phyloP scores from a whole-genome alignment of 2,329 filamentous ascomycete species.

The Daldinia sp. region DNA sequence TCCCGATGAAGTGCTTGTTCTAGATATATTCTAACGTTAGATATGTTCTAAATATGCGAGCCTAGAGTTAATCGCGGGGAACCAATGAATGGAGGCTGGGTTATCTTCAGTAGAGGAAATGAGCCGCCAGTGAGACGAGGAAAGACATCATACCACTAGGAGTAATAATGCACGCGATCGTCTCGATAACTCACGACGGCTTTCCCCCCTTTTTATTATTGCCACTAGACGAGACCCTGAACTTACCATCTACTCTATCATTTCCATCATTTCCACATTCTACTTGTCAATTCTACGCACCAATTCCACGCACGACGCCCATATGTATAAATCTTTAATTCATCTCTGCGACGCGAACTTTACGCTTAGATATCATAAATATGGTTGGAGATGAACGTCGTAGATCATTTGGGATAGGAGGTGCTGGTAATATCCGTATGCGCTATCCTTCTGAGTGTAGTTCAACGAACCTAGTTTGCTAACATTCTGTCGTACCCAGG shows the following conservation, averaged over 20 bases:
- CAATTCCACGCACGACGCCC: background rate
- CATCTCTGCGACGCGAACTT: background rate
- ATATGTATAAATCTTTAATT: background rate
- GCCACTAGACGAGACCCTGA: background rate
- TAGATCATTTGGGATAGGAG: slow-evolving; percentile 44
- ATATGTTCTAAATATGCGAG: slow-evolving; percentile 18
- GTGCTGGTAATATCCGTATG: slow-evolving; percentile 45
- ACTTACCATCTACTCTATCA: background rate
- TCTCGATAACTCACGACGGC: slow-evolving; percentile 1
- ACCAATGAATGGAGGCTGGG: slow-evolving; percentile 27
- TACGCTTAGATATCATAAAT: background rate
- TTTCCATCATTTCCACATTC: background rate
- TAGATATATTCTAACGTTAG: no score
- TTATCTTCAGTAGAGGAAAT: slow-evolving; percentile 29
- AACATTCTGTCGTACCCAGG: slow-evolving; percentile 22
- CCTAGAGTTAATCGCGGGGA: background rate
- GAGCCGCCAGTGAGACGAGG: slow-evolving; percentile 16
- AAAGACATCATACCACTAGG: slow-evolving; percentile 15
- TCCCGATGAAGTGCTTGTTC: slow-evolving; percentile 12
- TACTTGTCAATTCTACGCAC: background rate
- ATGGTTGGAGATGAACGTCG: slow-evolving; percentile 31
- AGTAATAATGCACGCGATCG: slow-evolving; percentile 1
- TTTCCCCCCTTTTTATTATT: background rate
- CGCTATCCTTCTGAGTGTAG: background rate
- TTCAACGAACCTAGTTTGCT: no score